A percentile compares a stretch with the other conserved stretches of the same genome.
These are phyloP conservation scores for Ascocoryne sarcoides DNA, from an alignment of 2,329 filamentous ascomycete genomes.

Conservation along the genomic window DNA sequence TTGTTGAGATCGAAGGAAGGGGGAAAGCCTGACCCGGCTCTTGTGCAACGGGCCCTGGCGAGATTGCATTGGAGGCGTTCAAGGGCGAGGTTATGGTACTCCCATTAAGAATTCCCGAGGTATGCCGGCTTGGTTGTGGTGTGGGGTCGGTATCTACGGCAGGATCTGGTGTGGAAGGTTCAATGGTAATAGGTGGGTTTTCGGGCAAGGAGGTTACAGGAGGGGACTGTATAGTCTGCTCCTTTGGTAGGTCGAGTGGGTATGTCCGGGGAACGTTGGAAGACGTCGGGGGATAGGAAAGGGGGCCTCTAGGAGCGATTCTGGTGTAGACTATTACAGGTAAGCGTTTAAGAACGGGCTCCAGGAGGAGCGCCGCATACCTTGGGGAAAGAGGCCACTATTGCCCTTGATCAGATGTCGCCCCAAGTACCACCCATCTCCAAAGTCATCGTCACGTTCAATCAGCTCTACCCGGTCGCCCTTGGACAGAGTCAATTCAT, in stretches of 20 bases:
- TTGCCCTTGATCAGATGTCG: conserved; percentile 64
- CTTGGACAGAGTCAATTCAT: conserved; percentile 83
- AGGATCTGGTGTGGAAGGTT: conserved; percentile 11
- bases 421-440: conserved; percentile 78
- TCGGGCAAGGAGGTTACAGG: conserved; percentile 6
- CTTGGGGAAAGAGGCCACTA: conserved; percentile 76
- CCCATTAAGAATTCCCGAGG: conserved; percentile 14
- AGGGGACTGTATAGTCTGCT: conserved; percentile 4
- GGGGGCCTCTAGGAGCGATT: conserved; percentile 26
- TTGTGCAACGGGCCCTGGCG: conserved; percentile 3
- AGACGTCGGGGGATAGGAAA: conserved; percentile 22
- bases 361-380: conserved; percentile 34
- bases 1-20: conserved; percentile 7
- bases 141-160: conserved; percentile 12
- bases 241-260: conserved; percentile 6
- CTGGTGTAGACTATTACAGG: conserved; percentile 27
- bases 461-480: conserved; percentile 77
- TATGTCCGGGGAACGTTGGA: conserved; percentile 11
- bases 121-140: conserved; percentile 26
- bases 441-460: conserved; percentile 81
- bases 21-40: conserved; percentile 6
- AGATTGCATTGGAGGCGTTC: conserved; percentile 18
- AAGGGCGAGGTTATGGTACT: conserved; percentile 33
- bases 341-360: conserved; percentile 2
- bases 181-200: conserved; percentile 6